Evolutionary conservation across 2,329 filamentous ascomycete genomes (phyloP), one percentile per base, ranked within the genome.

Genomic region (Fusarium protoensiforme): DNA sequence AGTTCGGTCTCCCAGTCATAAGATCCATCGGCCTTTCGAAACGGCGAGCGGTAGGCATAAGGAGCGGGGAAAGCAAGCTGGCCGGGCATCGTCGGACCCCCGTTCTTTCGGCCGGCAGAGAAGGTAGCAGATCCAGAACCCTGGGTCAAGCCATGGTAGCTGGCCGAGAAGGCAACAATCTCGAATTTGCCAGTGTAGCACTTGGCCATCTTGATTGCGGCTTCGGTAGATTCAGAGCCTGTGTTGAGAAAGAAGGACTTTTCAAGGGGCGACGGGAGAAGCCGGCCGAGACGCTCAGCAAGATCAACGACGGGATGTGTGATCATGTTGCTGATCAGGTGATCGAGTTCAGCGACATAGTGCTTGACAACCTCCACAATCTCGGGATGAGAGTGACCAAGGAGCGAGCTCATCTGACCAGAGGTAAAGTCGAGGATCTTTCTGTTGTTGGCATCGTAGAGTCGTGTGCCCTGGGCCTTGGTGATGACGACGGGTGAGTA

Each of bases 1-100:
- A 93, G 81, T 77, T 93, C 91, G 0, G 88, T 87, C 72, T 90
- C 84, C 91, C 91, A 93, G 77, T 93, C 90, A 70, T 93, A 89
- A 0, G 85, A 85, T 1, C 90, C 90, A 69, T 92, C 89, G 0
- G 86, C 24, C 38, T 87, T 85, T 11, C 88, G 85, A 78, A 93
- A 93, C 0, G 87, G 83, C 0, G 90, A 92, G 5, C 90, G 87
- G 76, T 92, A 92, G 0, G 87, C 84, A 72, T 92, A 88, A 0
- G 90, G 90, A 0, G 88, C 85, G 0, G 90, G 90, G 38, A 92
- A 85, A 1, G 84, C 85, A 5, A 90, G 83, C 65, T 88, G 86
- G 0, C 91, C 90, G 1, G 88, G 89, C 81, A 90, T 86, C 7
- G 78, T 61, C 7, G 84, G 85, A 0, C 84, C 84, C 46, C 79